Evolutionary conservation across 2,329 filamentous ascomycete species (phyloP).

Genomic region (Scedosporium apiospermum): DNA sequence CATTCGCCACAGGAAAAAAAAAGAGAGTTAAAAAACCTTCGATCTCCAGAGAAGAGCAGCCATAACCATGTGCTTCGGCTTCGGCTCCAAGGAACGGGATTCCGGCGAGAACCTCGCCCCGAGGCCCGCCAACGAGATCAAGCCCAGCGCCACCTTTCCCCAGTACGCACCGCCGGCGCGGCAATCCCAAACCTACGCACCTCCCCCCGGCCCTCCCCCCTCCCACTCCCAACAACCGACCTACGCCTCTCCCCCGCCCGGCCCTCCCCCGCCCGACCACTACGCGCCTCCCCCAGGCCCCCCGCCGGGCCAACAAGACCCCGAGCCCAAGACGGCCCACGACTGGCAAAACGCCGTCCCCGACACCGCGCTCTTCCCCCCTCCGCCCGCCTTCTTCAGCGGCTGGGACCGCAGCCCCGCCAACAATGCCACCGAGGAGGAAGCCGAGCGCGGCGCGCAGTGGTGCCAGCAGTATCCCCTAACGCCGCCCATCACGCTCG

Average conservation of each 20-base stretch:
- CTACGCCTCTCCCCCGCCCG: conserved; percentile 14
- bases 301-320: conserved; percentile 10
- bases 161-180: conserved; percentile 8
- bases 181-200: conserved; percentile 9
- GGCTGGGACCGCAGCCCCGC: conserved; percentile 56
- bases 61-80: conserved; percentile 31
- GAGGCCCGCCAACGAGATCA: conserved; percentile 22
- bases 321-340: conserved; percentile 15
- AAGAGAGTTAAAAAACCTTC: no score
- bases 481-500: conserved; percentile 39
- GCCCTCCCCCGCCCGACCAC: conserved; percentile 14
- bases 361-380: conserved; percentile 63
- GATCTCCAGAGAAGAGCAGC: no score
- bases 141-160: conserved; percentile 2
- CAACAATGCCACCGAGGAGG: conserved; percentile 57
- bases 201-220: conserved; percentile 14
- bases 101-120: conserved; percentile 27
- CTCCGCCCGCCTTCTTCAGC: conserved; percentile 57
- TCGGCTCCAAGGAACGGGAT: conserved; percentile 32
- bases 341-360: conserved; percentile 59
- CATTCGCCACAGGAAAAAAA: no score
- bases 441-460: conserved; percentile 53
- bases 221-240: conserved; percentile 5
- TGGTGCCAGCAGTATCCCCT: conserved; percentile 59
- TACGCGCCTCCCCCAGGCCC: conserved; percentile 11